Evolutionary conservation across 2,329 filamentous ascomycete genomes (phyloP).

Genomic region (Coniochaeta sp.): DNA sequence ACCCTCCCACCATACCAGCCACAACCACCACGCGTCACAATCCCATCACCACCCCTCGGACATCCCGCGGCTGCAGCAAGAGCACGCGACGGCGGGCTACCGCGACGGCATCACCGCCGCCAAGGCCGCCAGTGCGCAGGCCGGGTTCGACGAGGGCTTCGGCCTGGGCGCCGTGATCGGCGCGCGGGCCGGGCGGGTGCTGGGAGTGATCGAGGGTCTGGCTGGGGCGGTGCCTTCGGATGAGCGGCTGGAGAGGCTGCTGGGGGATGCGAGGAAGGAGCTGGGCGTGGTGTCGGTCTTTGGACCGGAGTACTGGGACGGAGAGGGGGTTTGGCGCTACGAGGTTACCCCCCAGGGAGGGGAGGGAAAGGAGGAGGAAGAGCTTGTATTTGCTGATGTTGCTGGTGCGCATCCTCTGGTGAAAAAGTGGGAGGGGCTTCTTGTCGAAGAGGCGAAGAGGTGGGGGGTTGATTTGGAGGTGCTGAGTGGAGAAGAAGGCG

Average conservation of each 20-base stretch:
- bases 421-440: constrained; percentile 47
- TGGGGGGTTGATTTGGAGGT: constrained; percentile 23
- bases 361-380: constrained; percentile 23
- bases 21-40: not conserved
- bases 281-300: constrained; percentile 58
- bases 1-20: constrained; percentile 3
- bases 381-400: constrained; percentile 52
- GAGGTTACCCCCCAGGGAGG: constrained; percentile 29
- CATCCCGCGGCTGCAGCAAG: constrained; percentile 63
- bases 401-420: constrained; percentile 62
- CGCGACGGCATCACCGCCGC: constrained; percentile 75
- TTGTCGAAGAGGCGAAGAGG: constrained; percentile 30
- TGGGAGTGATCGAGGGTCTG: constrained; percentile 74
- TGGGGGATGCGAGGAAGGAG: constrained; percentile 47
- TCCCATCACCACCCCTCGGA: constrained; percentile 46
- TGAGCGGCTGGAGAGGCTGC: constrained; percentile 19
- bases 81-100: constrained; percentile 81
- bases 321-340: constrained; percentile 67
- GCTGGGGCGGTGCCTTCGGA: constrained; percentile 35
- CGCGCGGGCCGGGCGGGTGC: constrained; percentile 61
- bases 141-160: constrained; percentile 88
- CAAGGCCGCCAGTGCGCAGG: constrained; percentile 72
- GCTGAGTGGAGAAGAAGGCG: constrained; percentile 7
- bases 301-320: constrained; percentile 55
- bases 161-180: constrained; percentile 77